Evolutionary conservation across 768 basidiomycete genomes (phyloP), one percentile per base, ranked within the genome.

Genomic region (Tephrocybe rancida): DNA sequence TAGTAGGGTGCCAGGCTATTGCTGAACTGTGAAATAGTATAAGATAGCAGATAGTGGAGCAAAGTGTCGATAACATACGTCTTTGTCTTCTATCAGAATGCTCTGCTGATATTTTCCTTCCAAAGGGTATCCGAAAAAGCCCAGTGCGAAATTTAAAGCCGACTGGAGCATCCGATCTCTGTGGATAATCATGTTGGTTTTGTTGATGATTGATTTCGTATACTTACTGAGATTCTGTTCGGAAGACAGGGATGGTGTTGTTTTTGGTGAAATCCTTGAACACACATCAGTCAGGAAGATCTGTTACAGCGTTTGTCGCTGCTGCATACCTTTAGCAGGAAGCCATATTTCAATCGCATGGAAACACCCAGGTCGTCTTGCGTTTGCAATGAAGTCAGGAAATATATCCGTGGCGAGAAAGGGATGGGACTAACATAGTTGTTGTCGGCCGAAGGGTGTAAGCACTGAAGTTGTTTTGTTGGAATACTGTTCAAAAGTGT

Each of bases 401-500:
- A 11, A 48, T 1, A 30, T 26, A n/a, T n/a, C n/a, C 8, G 4
- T 3, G 11, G 14, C 10, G 43, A 41, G 2, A 5, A 16, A 21
- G 27, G 18, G 16, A 3, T 27, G 7, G 8, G 11, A 72, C 86
- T 52, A 53, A 89, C 87, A 95, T 4, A 95, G 71, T 60, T 97
- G 93, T 61, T 90, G 85, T 44, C 94, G 76, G 43, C 94, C 93
- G 56, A 95, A 95, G 0, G 93, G 91, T n/a, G 93, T 94, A 54
- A 95, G 72, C 29, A 91, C 87, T 90, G 54, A 21, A 37, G 4
- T 21, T 11, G 3, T 1, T 1, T 42, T 37, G 47, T 54, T 26
- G n/a, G n/a, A n/a, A n/a, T n/a, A n/a, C n/a, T n/a, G n/a, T 67
- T 37, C 16, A 37, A 37, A n/a, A n/a, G n/a, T 37, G 35, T 19